These are phyloP conservation scores for Sphaerobolus stellatus DNA, from an alignment of 1,284 basidiomycete species.

Conservation along the genomic window DNA sequence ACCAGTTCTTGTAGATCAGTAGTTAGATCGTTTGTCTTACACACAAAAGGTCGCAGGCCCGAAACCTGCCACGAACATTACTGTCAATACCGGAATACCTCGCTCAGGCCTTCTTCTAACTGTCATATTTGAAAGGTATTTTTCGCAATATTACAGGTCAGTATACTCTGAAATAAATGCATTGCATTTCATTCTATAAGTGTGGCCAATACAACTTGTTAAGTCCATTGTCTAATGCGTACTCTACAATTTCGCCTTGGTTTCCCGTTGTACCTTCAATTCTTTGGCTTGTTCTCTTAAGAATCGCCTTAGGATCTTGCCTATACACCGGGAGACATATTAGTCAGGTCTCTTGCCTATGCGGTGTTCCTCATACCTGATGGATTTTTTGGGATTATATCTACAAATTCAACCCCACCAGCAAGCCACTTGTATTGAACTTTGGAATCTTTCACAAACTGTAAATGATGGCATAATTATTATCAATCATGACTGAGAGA, in stretches of 20 bases:
- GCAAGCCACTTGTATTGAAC: constrained; percentile 67
- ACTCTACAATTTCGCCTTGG: constrained; percentile 1
- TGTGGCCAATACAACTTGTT: too few species aligned
- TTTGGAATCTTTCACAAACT: constrained; percentile 73
- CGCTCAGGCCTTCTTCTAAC: too few species aligned
- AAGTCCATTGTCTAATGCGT: too few species aligned
- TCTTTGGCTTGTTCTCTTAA: constrained; percentile 49
- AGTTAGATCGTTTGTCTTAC: constrained; percentile 15
- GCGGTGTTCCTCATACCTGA: constrained; percentile 20
- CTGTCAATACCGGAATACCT: too few species aligned
- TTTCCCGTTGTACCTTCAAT: background rate
- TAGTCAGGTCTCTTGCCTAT: background rate
- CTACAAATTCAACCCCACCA: constrained; percentile 67
- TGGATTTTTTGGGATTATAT: constrained; percentile 70
- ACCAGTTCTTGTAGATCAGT: constrained; percentile 14
- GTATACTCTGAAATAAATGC: too few species aligned
- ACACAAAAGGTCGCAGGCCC: constrained; percentile 15
- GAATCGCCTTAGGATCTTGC: constrained; percentile 60
- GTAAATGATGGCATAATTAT: too few species aligned
- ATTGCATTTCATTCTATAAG: too few species aligned
- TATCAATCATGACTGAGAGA: background rate
- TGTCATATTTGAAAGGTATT: too few species aligned
- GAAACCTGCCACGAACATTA: constrained; percentile 13
- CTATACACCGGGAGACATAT: constrained; percentile 37
- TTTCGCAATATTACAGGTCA: too few species aligned